Percentiles rank a stretch among this genome's conserved stretches.
phyloP scores from a whole-genome alignment of 129 eudicot species.

The Logfia minima region DNA sequence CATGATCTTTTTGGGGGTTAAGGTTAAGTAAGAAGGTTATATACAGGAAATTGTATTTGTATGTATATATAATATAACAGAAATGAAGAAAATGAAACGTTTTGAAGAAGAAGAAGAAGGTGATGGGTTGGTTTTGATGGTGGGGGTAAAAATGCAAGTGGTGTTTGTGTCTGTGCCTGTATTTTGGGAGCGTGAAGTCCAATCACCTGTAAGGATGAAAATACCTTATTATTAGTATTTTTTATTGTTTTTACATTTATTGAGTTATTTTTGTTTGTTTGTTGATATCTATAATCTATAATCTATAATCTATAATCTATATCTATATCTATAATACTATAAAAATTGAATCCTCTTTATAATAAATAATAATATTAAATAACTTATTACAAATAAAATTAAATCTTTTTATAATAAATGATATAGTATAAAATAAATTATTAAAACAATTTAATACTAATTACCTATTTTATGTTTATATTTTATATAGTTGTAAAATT shows the following conservation, averaged over 20 bases:
- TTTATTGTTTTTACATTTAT: background rate
- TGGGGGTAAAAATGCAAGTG: background rate
- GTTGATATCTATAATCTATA: too few relatives aligned
- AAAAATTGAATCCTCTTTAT: too few relatives aligned
- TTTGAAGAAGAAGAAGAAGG: constrained; percentile 18
- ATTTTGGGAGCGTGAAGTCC: constrained; percentile 13
- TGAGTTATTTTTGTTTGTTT: too few relatives aligned
- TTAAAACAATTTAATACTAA: too few relatives aligned
- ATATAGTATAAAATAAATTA: too few relatives aligned
- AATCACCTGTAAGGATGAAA: constrained; percentile 7
- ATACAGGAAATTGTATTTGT: background rate
- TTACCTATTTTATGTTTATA: too few relatives aligned
- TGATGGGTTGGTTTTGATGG: background rate
- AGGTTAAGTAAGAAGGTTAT: background rate
- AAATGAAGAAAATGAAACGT: background rate
- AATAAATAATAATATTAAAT: too few relatives aligned
- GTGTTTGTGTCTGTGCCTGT: background rate
- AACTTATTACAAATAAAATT: too few relatives aligned
- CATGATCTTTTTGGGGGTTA: background rate
- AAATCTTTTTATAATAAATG: too few relatives aligned
- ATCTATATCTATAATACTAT: too few relatives aligned
- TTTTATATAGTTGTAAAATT: too few relatives aligned
- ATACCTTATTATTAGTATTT: background rate
- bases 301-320: too few relatives aligned
- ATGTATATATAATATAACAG: background rate